Evolutionary conservation across 768 basidiomycete species (phyloP).

Genomic region (Calocybe indica): DNA sequence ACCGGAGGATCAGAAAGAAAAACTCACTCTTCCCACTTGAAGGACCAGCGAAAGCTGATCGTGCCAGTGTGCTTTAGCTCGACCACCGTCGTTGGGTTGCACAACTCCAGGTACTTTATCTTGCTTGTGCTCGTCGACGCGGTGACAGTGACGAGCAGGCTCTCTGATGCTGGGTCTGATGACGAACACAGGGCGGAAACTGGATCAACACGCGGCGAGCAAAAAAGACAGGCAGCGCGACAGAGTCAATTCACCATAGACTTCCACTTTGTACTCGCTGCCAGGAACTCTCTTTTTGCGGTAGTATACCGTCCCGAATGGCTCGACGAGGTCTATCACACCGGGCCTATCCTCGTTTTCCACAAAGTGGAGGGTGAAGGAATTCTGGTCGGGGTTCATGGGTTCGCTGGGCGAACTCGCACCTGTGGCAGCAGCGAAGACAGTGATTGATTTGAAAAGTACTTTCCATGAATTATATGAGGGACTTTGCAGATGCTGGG

Average conservation of each 20-base stretch:
- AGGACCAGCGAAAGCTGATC: conserved; percentile 68
- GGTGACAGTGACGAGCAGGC: conserved; percentile 61
- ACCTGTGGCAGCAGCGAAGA: conserved; percentile 4
- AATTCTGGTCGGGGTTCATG: conserved; percentile 82
- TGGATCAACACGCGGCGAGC: neutral
- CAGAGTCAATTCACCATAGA: conserved; percentile 32
- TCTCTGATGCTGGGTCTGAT: conserved; percentile 67
- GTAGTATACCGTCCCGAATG: conserved; percentile 59
- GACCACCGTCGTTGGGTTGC: conserved; percentile 67
- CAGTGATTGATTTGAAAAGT: conserved; percentile 2
- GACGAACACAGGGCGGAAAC: neutral
- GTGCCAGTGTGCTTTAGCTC: conserved; percentile 74
- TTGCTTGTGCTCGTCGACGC: conserved; percentile 63
- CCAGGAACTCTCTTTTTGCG: conserved; percentile 58
- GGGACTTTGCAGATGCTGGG: too few relatives aligned
- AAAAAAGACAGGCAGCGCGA: conserved; percentile 27
- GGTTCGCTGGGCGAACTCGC: conserved; percentile 6
- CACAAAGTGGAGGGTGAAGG: conserved; percentile 71
- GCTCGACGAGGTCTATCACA: conserved; percentile 67
- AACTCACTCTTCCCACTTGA: conserved; percentile 79
- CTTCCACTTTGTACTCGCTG: conserved; percentile 53
- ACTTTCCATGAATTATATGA: neutral
- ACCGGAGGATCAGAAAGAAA: too few relatives aligned
- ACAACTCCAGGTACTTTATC: conserved; percentile 67
- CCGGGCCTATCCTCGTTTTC: conserved; percentile 52